Percentiles rank a stretch among this genome's conserved stretches.
phyloP scores from a whole-genome alignment of 2,329 filamentous ascomycete species.

The Colletotrichum orchidophilum region DNA sequence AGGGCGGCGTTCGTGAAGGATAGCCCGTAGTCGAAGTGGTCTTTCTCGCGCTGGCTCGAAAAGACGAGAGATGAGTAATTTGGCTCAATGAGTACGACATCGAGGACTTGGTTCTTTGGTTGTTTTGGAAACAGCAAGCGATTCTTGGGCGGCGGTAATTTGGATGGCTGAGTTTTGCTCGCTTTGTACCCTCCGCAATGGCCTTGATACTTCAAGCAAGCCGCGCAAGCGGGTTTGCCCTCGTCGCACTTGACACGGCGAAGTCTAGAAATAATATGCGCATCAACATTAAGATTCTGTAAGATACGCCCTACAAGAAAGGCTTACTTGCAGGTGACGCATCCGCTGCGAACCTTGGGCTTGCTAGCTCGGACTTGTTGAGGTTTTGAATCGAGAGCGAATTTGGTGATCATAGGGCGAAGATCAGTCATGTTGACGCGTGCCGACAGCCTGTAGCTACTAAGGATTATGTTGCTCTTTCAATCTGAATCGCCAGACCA shows the following conservation, averaged over 20 bases:
- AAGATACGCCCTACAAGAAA: too few species aligned
- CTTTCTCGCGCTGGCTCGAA: conserved; percentile 16
- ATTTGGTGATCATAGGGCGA: neutral
- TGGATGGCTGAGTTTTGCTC: neutral
- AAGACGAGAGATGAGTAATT: conserved; percentile 12
- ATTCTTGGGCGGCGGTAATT: neutral
- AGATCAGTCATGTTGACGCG: neutral
- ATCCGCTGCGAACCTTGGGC: conserved; percentile 12
- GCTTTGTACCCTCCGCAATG: conserved; percentile 10
- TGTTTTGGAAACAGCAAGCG: neutral
- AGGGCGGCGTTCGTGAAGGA: neutral
- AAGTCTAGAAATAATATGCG: neutral
- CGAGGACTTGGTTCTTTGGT: neutral
- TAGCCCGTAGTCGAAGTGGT: conserved; percentile 18
- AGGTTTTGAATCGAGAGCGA: neutral
- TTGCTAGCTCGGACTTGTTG: conserved; percentile 12
- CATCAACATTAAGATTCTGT: neutral
- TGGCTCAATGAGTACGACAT: neutral
- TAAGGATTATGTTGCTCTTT: neutral
- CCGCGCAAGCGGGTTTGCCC: conserved; percentile 7
- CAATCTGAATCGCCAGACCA: too few species aligned
- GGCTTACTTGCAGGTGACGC: conserved; percentile 21
- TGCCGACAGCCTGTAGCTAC: neutral
- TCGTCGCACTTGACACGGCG: conserved; percentile 24
- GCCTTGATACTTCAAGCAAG: conserved; percentile 21